Conservation (phyloP, 257 asterid genomes). For the Petunia secreta region DNA sequence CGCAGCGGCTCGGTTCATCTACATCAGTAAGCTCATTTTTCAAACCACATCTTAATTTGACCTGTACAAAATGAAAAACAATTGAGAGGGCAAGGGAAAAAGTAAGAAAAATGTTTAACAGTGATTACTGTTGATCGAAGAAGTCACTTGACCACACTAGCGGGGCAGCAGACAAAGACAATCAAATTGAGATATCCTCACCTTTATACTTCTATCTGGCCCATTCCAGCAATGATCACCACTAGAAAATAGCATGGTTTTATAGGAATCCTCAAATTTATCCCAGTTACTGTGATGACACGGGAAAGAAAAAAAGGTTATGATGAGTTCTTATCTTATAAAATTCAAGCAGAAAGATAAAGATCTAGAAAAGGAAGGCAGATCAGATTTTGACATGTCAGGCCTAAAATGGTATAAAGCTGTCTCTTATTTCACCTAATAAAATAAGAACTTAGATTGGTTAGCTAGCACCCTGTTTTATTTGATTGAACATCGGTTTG, state of each 20-base stretch:
- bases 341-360: constrained; percentile 19
- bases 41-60: constrained; percentile 88
- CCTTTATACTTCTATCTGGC: constrained; percentile 94
- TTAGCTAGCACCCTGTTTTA: not conserved
- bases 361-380: not conserved
- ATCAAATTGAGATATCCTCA: constrained; percentile 19
- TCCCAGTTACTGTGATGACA: constrained; percentile 76
- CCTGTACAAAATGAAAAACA: constrained; percentile 49
- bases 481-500: not conserved
- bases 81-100: not conserved
- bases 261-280: constrained; percentile 81
- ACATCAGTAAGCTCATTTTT: constrained; percentile 78
- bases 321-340: constrained; percentile 8
- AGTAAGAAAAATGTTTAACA: not conserved
- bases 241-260: constrained; percentile 66
- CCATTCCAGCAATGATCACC: constrained; percentile 99
- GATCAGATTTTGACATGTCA: not conserved
- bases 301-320: not conserved
- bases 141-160: too few species aligned
- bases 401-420: not conserved
- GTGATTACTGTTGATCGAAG: not conserved
- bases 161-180: not conserved
- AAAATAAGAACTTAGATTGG: not conserved
- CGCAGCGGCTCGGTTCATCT: constrained; percentile 99
- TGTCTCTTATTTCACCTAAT: not conserved